Base-by-base conservation (phyloP, 106 monocot genomes). In the Xerophyta viscosa region DNA sequence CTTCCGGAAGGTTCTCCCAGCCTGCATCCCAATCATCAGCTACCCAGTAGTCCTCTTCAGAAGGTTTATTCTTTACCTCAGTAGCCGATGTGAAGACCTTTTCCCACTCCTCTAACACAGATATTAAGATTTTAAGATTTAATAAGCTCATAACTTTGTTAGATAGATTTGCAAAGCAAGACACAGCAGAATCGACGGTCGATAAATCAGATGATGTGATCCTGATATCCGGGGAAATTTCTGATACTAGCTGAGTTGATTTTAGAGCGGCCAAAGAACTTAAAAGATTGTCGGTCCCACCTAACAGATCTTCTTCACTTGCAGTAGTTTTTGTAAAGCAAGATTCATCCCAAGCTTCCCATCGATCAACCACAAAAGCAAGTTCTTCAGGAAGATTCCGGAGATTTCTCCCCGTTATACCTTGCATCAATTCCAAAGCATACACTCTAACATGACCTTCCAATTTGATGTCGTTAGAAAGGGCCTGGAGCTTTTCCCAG, bases 1-100 rank as follows among this genome's bases (percentile, higher is more conserved):
- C 88, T 15, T 92, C 86, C 3, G 75, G 72, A 51, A 86, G 61
- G 24, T 47, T 61, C 69, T 94, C 96, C 96, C 96, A 96, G 14
- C 85, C 96, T 31, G 81, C 89, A 63, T 76, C 81, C 96, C 96
- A 96, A n/a, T 77, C 85, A 50, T 89, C 84, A 65, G 62, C 56
- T 54, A 61, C 72, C 88, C 84, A 94, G 46, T 78, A 67, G 53
- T 46, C 62, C 51, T 87, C 74, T 59, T 82, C 73, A 8, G 54
- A 48, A 5, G 65, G 50, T 50, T 60, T 15, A 3, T 24, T 13
- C 21, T 57, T 28, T 14, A 53, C 52, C 29, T 71, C 64, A 5
- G 71, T 65, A 9, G 5, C 27, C 14, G 33, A 36, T 19, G 56
- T 62, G 41, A 79, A 89, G 41, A 96, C 55, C 31, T 68, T 69